Conservation (phyloP, 2,329 filamentous ascomycete species). For the Metarhizium guizhouense region DNA sequence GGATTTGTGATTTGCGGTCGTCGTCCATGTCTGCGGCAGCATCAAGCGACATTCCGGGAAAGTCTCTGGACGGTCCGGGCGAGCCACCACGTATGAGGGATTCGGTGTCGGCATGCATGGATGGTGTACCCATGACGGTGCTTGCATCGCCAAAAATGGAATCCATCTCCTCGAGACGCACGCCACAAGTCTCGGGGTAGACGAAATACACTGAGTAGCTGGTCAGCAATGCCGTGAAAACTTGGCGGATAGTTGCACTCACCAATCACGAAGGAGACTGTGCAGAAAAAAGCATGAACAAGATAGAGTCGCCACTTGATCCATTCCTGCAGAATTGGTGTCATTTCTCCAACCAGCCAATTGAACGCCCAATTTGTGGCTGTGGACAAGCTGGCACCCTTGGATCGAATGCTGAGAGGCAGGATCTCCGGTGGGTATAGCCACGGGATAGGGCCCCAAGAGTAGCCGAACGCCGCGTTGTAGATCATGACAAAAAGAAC, state of each 20-base stretch:
- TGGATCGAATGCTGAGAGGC: slow-evolving; percentile 90
- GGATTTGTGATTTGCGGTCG: slow-evolving; percentile 32
- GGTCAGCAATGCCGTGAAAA: slow-evolving; percentile 2
- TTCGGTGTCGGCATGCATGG: slow-evolving; percentile 64
- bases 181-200: slow-evolving; percentile 93
- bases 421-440: slow-evolving; percentile 98
- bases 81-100: slow-evolving; percentile 71
- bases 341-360: slow-evolving; percentile 93
- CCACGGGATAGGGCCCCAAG: slow-evolving; percentile 97
- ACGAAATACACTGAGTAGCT: slow-evolving; percentile 75
- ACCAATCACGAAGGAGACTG: slow-evolving; percentile 92
- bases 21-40: slow-evolving; percentile 53
- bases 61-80: slow-evolving; percentile 58
- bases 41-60: slow-evolving; percentile 75
- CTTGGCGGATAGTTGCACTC: slow-evolving; percentile 33
- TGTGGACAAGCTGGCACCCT: slow-evolving; percentile 92
- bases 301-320: slow-evolving; percentile 94
- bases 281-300: slow-evolving; percentile 94
- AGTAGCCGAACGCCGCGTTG: slow-evolving; percentile 91
- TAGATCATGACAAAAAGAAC: slow-evolving; percentile 97
- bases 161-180: slow-evolving; percentile 96
- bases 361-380: slow-evolving; percentile 98
- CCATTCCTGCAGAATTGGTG: slow-evolving; percentile 81
- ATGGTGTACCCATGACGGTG: slow-evolving; percentile 69
- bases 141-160: slow-evolving; percentile 88